phyloP scores from a whole-genome alignment of 345 rosid species.

The Brassica juncea region DNA sequence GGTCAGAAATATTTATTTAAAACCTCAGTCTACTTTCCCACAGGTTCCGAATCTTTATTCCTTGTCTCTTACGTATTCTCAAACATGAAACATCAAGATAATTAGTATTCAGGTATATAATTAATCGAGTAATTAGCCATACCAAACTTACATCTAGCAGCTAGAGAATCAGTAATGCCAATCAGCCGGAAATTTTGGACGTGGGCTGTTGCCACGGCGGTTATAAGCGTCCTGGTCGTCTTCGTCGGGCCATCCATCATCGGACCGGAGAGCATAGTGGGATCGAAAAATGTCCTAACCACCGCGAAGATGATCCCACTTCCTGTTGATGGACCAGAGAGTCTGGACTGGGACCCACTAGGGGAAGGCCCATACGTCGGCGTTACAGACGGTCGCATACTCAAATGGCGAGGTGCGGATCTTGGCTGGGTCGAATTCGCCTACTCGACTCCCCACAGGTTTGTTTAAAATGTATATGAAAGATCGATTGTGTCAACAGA shows the following conservation, averaged over 20 bases:
- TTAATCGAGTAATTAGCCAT: constrained; percentile 20
- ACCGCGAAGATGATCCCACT: constrained; percentile 23
- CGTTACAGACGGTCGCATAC: constrained; percentile 39
- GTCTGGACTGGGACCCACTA: constrained; percentile 36
- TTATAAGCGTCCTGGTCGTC: constrained; percentile 20
- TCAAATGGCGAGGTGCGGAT: constrained; percentile 35
- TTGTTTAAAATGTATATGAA: not conserved
- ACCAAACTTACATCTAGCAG: not conserved
- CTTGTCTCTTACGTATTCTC: constrained; percentile 20
- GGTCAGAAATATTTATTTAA: constrained; percentile 1
- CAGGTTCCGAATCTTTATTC: not conserved
- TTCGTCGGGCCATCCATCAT: constrained; percentile 21
- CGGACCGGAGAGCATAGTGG: constrained; percentile 30
- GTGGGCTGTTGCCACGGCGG: constrained; percentile 16
- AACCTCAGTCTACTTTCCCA: not conserved
- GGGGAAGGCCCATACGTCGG: constrained; percentile 43
- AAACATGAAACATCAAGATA: not conserved
- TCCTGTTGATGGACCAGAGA: constrained; percentile 39
- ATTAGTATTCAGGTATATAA: constrained; percentile 9
- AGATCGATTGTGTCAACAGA: not conserved
- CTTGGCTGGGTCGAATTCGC: constrained; percentile 68
- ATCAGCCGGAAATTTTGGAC: constrained; percentile 3
- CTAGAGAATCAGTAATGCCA: constrained; percentile 12
- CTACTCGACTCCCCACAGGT: constrained; percentile 54
- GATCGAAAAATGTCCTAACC: constrained; percentile 26